Evolutionary conservation across 2,329 filamentous ascomycete species (phyloP).

Genomic region (Sarocladium kiliense): DNA sequence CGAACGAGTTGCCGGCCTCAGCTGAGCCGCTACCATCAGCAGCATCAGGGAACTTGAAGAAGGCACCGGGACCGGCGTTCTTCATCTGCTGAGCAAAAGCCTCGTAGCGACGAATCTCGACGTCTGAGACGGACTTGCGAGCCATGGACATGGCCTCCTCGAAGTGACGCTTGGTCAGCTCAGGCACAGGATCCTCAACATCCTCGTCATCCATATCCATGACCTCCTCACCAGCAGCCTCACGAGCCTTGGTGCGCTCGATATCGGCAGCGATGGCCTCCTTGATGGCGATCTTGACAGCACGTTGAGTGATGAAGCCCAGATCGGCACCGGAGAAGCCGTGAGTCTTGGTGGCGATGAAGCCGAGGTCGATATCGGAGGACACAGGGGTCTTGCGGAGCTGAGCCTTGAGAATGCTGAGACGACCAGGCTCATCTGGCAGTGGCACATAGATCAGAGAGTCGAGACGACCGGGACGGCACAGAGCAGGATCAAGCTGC

Average conservation of each 20-base stretch:
- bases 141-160: conserved; percentile 98
- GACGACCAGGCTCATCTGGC: conserved; percentile 85
- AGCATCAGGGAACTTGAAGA: conserved; percentile 92
- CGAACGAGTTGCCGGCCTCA: conserved; percentile 62
- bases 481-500: conserved; percentile 95
- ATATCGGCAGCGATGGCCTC: conserved; percentile 87
- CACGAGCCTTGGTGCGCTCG: conserved; percentile 81
- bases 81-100: conserved; percentile 99
- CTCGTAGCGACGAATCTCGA: conserved; percentile 97
- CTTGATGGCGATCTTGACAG: conserved; percentile 99
- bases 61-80: conserved; percentile 89
- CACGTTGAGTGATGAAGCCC: conserved; percentile 97
- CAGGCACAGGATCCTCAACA: conserved; percentile 86
- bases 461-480: conserved; percentile 97
- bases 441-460: conserved; percentile 97
- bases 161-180: conserved; percentile 94
- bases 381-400: conserved; percentile 97
- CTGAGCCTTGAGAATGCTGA: conserved; percentile 88
- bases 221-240: conserved; percentile 76
- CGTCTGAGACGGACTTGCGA: conserved; percentile 88
- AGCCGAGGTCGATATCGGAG: conserved; percentile 78
- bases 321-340: conserved; percentile 99
- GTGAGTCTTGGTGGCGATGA: conserved; percentile 94
- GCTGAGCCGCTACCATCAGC: conserved; percentile 55
- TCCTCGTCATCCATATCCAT: conserved; percentile 62